A percentile compares a stretch with the other conserved stretches of the same genome.
These are phyloP conservation scores for Acrodontium crateriforme DNA, from an alignment of 2,329 filamentous ascomycete species.

Conservation along the genomic window DNA sequence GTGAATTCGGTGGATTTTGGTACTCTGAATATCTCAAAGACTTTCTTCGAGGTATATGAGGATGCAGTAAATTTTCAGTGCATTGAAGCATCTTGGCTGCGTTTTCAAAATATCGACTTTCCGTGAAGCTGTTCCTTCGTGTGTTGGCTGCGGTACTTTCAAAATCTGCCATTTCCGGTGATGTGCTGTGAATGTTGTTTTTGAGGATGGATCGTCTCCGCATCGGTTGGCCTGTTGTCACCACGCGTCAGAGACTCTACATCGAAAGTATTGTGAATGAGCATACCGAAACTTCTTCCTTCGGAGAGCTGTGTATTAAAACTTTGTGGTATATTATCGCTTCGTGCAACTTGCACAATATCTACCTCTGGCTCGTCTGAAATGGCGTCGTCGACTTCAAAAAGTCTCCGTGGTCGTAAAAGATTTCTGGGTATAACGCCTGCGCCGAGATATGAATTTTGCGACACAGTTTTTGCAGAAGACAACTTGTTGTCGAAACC, in stretches of 20 bases:
- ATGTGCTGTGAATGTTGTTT: conserved; percentile 4
- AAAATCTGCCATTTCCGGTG: conserved; percentile 4
- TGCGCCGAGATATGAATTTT: not conserved
- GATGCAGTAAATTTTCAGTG: too few species aligned
- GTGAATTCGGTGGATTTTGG: conserved; percentile 12
- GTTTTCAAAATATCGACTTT: conserved; percentile 14
- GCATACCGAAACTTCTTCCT: conserved; percentile 1
- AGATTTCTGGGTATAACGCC: not conserved
- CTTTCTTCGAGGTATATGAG: not conserved
- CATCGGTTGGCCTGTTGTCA: conserved; percentile 1
- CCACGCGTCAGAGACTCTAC: not conserved
- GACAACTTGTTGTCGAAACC: not conserved
- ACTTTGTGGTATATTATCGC: conserved; percentile 4
- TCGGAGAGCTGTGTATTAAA: not conserved
- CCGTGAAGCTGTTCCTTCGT: conserved; percentile 15
- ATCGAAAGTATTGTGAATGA: not conserved
- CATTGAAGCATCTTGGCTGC: conserved; percentile 8
- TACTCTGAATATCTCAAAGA: conserved; percentile 8
- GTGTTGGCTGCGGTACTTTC: conserved; percentile 14
- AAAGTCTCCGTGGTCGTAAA: not conserved
- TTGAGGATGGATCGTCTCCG: conserved; percentile 15
- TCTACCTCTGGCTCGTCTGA: not conserved
- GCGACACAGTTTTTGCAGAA: not conserved
- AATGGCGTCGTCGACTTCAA: not conserved
- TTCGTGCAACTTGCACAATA: too few species aligned